Percentiles rank a stretch among this genome's conserved stretches.
Evolutionary conservation across 2,329 filamentous ascomycete species (phyloP).

Genomic region (Aspergillus melleus): DNA sequence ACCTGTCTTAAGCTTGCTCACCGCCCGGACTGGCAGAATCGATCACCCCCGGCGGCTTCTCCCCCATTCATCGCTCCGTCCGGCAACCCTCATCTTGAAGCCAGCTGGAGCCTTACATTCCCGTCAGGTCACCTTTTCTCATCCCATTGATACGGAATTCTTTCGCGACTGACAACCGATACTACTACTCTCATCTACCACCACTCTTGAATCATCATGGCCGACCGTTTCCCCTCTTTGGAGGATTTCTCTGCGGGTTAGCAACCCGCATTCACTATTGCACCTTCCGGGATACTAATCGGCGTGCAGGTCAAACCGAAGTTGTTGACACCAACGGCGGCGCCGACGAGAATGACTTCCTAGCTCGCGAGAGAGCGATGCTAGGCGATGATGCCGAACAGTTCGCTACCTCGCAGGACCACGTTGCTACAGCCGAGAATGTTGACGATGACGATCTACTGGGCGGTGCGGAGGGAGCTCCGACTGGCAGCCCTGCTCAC

Average conservation of each 20-base stretch:
- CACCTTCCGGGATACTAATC: conserved; percentile 25
- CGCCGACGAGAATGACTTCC: conserved; percentile 76
- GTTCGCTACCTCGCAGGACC: conserved; percentile 76
- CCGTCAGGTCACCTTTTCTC: conserved; percentile 9
- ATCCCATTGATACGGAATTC: conserved; percentile 9
- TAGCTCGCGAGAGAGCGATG: conserved; percentile 83
- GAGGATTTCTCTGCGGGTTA: conserved; percentile 70
- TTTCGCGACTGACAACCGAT: neutral
- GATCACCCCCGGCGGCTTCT: conserved; percentile 1
- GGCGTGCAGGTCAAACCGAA: conserved; percentile 35
- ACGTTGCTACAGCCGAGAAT: conserved; percentile 57
- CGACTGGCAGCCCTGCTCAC: conserved; percentile 21
- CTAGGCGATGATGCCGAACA: conserved; percentile 92
- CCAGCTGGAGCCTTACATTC: conserved; percentile 22
- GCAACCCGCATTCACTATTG: conserved; percentile 27
- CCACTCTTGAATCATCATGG: conserved; percentile 55
- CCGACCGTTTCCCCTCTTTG: conserved; percentile 75
- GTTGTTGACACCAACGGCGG: conserved; percentile 30
- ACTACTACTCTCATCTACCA: neutral
- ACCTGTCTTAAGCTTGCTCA: conserved; percentile 16
- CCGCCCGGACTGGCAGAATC: conserved; percentile 23
- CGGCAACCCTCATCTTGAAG: conserved; percentile 12
- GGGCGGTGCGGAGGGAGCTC: conserved; percentile 53
- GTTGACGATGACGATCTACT: conserved; percentile 71
- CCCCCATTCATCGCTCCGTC: conserved; percentile 8